Percentiles rank a stretch among this genome's conserved stretches.
Conservation (phyloP, 2,329 filamentous ascomycete genomes). For the Immersiporthe knoxdaviesiana region DNA sequence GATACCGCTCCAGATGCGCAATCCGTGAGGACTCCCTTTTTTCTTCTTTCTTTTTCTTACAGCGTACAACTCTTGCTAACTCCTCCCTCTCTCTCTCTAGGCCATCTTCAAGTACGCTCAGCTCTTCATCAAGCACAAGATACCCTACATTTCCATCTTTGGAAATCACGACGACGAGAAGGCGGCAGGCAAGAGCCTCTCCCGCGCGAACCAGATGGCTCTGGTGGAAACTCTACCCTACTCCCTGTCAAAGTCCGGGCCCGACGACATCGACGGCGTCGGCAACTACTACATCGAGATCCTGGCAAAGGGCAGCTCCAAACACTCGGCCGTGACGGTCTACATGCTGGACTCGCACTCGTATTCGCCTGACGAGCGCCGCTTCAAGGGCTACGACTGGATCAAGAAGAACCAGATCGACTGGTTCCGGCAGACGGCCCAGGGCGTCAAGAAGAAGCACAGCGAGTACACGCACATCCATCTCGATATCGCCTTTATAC, state of each 20-base stretch:
- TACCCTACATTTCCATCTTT: constrained; percentile 91
- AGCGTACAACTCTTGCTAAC: constrained; percentile 1
- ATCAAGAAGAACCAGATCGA: constrained; percentile 90
- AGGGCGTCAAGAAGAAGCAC: constrained; percentile 75
- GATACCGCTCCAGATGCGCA: constrained; percentile 90
- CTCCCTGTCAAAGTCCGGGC: constrained; percentile 83
- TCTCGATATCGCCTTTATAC: constrained; percentile 95
- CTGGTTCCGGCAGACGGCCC: constrained; percentile 85
- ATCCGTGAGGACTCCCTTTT: constrained; percentile 60
- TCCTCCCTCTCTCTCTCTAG: constrained; percentile 41
- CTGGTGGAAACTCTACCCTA: constrained; percentile 86
- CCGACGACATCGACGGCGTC: constrained; percentile 82
- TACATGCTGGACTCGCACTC: constrained; percentile 93
- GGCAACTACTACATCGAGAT: constrained; percentile 96
- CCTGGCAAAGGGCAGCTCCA: constrained; percentile 74
- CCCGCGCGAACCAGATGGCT: constrained; percentile 78
- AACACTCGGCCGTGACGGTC: constrained; percentile 90
- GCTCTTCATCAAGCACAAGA: constrained; percentile 80
- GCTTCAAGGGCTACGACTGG: constrained; percentile 96
- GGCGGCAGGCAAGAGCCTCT: constrained; percentile 55
- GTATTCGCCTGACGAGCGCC: constrained; percentile 86
- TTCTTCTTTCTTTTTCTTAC: neutral
- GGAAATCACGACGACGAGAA: constrained; percentile 97
- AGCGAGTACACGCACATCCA: constrained; percentile 87
- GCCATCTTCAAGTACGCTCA: constrained; percentile 93